Percentiles rank a stretch among this genome's conserved stretches.
Evolutionary conservation across 2,329 filamentous ascomycete genomes (phyloP).

Genomic region (Aspergillus terreus): DNA sequence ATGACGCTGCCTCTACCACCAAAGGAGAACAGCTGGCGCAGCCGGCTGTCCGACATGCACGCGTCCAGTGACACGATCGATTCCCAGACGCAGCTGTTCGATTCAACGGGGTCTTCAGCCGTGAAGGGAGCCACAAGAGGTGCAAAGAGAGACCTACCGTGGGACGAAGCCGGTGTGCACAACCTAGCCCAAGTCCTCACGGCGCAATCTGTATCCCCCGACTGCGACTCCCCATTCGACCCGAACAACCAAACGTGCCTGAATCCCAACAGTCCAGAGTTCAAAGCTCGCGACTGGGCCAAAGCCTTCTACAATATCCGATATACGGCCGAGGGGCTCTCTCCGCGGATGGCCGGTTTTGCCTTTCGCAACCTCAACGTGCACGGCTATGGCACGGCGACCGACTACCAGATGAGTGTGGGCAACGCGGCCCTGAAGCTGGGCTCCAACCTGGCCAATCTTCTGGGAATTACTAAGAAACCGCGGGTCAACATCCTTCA

Average conservation of each 20-base stretch:
- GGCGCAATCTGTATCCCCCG: not conserved
- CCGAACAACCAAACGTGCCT: not conserved
- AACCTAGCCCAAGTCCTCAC: conserved; percentile 1
- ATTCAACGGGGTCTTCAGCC: not conserved
- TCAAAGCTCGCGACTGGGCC: conserved; percentile 3
- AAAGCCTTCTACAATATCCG: conserved; percentile 3
- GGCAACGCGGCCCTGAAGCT: conserved; percentile 7
- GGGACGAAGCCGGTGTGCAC: not conserved
- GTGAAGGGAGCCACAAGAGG: not conserved
- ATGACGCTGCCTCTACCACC: not conserved
- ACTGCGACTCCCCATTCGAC: not conserved
- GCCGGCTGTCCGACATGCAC: not conserved
- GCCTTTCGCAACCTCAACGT: conserved; percentile 3
- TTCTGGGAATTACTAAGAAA: not conserved
- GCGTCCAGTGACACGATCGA: not conserved
- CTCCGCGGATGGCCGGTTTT: not conserved
- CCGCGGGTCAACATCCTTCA: conserved; percentile 48
- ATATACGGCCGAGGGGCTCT: not conserved
- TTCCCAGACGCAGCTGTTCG: not conserved
- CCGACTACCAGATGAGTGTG: conserved; percentile 10
- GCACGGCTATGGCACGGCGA: conserved; percentile 5
- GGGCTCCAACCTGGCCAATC: not conserved
- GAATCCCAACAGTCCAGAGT: not conserved
- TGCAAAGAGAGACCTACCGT: not conserved
- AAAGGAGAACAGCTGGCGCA: not conserved